These are phyloP conservation scores for Magnolia changhungtana DNA, from an alignment of 164 flowering plant species.

Conservation along the genomic window DNA sequence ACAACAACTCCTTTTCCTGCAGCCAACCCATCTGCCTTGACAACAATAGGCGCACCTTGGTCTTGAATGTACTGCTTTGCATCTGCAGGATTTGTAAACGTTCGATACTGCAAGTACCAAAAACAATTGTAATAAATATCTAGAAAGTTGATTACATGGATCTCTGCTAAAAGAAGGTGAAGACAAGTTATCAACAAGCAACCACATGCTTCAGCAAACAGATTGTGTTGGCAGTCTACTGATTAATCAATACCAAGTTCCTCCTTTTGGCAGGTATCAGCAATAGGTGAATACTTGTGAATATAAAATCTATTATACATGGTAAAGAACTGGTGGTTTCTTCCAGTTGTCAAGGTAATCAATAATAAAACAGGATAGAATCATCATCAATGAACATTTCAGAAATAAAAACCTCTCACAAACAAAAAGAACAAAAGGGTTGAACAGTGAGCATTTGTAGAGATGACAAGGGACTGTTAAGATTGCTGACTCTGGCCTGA, in stretches of 20 bases:
- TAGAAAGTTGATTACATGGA: background rate
- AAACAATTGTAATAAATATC: constrained; percentile 8
- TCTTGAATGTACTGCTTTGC: constrained; percentile 81
- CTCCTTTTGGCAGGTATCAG: background rate
- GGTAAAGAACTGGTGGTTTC: background rate
- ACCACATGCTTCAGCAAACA: background rate
- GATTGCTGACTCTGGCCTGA: too few species aligned
- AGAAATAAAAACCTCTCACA: too few species aligned
- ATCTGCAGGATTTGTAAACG: constrained; percentile 66
- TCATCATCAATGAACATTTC: too few species aligned
- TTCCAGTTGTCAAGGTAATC: background rate
- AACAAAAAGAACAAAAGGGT: too few species aligned
- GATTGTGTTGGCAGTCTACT: too few species aligned
- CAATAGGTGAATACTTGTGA: background rate
- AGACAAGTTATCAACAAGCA: background rate
- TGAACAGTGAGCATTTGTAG: too few species aligned
- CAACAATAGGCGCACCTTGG: constrained; percentile 88
- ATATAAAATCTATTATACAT: background rate
- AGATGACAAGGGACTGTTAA: too few species aligned
- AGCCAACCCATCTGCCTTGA: constrained; percentile 94
- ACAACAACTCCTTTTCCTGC: constrained; percentile 98
- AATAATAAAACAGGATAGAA: too few species aligned
- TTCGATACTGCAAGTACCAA: constrained; percentile 65
- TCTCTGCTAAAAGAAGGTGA: background rate
- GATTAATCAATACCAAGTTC: too few species aligned